Conservation (phyloP, 2,329 filamentous ascomycete genomes). For the Sporothrix pseudoabietina region DNA sequence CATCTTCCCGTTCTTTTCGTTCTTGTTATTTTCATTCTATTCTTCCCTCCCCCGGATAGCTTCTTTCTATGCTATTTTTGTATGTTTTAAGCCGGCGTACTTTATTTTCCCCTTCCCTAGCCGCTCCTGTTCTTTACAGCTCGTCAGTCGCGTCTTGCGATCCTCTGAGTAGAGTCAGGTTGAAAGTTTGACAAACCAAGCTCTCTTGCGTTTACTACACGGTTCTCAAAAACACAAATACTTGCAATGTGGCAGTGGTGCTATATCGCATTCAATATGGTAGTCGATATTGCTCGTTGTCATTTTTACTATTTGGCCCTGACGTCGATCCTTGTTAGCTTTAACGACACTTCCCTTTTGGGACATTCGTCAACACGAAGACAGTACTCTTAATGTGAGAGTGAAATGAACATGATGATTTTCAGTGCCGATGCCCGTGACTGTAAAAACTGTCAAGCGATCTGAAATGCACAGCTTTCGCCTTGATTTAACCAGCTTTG, state of each 20-base stretch:
- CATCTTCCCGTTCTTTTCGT: background rate
- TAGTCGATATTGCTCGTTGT: background rate
- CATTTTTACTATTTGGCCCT: conserved; percentile 12
- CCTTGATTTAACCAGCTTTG: background rate
- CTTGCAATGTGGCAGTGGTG: background rate
- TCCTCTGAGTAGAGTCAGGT: background rate
- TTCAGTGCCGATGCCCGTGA: background rate
- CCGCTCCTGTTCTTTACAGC: background rate
- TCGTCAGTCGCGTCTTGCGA: background rate
- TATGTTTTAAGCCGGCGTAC: conserved; percentile 3
- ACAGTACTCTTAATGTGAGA: background rate
- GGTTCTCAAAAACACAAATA: background rate
- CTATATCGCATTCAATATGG: background rate
- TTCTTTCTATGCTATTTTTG: conserved; percentile 26
- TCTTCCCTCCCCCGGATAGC: background rate
- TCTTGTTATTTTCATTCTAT: background rate
- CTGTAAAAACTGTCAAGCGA: background rate
- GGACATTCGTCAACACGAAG: background rate
- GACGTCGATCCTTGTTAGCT: background rate
- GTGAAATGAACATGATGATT: background rate
- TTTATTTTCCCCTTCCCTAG: conserved; percentile 5
- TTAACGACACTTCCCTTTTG: conserved; percentile 16
- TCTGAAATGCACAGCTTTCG: background rate
- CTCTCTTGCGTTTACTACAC: background rate
- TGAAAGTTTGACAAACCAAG: background rate